phyloP scores from a whole-genome alignment of 2,329 filamentous ascomycete genomes.

The Metarhizium sp. region DNA sequence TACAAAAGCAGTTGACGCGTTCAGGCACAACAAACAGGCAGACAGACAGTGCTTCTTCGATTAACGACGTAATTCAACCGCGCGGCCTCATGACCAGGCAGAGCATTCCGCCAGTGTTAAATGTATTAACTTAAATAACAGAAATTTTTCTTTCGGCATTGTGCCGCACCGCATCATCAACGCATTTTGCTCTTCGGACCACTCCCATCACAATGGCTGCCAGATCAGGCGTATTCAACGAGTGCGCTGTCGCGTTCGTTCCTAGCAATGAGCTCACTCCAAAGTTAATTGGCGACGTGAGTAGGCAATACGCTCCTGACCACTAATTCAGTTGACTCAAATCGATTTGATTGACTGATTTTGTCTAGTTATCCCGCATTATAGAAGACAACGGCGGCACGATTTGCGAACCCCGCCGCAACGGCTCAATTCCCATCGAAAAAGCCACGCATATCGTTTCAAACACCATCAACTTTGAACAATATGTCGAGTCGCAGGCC shows the following conservation, averaged over 20 bases:
- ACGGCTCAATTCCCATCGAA: constrained; percentile 38
- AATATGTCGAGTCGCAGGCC: constrained; percentile 66
- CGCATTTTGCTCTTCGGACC: neutral
- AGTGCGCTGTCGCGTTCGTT: constrained; percentile 37
- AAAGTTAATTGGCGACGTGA: constrained; percentile 31
- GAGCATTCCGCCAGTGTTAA: neutral
- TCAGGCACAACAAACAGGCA: neutral
- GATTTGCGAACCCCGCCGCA: constrained; percentile 35
- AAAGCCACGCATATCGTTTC: constrained; percentile 50
- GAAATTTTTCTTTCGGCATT: neutral
- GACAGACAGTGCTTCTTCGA: neutral
- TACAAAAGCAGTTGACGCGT: constrained; percentile 8
- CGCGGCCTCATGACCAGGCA: neutral
- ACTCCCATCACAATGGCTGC: constrained; percentile 17
- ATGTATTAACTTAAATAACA: neutral
- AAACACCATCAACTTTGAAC: constrained; percentile 81
- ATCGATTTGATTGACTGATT: constrained; percentile 5
- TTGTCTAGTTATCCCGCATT: constrained; percentile 29
- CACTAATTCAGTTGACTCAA: neutral
- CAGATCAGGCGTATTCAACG: constrained; percentile 26
- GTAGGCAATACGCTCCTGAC: neutral
- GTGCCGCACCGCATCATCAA: neutral
- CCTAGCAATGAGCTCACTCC: constrained; percentile 30
- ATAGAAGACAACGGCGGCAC: constrained; percentile 41
- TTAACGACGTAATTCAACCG: neutral